Evolutionary conservation across 23 red algal genomes (phyloP).

Genomic region (Gracilaria gracilis): DNA sequence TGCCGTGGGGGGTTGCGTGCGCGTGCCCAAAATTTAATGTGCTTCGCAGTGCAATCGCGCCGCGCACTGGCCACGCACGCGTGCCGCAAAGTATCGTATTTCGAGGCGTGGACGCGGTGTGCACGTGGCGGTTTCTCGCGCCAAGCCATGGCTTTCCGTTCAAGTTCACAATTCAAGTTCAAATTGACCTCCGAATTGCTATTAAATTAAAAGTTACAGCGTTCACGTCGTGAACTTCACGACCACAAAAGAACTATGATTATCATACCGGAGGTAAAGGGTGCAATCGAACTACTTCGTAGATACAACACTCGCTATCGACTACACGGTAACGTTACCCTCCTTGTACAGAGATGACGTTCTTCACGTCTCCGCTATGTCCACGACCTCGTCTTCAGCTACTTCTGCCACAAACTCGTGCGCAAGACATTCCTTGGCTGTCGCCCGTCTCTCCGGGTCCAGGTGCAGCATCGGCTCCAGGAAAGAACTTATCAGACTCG

Average conservation of each 20-base stretch:
- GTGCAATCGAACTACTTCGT: too few species aligned
- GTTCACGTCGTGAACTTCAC: too few species aligned
- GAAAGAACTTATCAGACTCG: slow-evolving; percentile 64
- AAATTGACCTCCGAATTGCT: too few species aligned
- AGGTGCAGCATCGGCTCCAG: slow-evolving; percentile 82
- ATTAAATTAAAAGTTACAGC: too few species aligned
- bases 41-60: not conserved
- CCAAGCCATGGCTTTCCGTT: too few species aligned
- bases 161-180: too few species aligned
- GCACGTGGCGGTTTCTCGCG: not conserved
- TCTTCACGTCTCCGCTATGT: not conserved
- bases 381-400: not conserved
- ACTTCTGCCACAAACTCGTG: slow-evolving; percentile 72
- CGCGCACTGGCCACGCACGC: not conserved
- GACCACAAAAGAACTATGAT: too few species aligned
- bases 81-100: not conserved
- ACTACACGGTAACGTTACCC: not conserved
- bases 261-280: too few species aligned
- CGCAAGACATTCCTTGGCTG: slow-evolving; percentile 63
- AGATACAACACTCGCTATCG: not conserved
- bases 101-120: not conserved
- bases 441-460: slow-evolving; percentile 70
- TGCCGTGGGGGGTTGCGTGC: too few species aligned
- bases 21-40: not conserved
- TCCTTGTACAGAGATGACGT: not conserved